Evolutionary conservation across 2,329 filamentous ascomycete genomes (phyloP).

Genomic region (Metarhizium rileyi): DNA sequence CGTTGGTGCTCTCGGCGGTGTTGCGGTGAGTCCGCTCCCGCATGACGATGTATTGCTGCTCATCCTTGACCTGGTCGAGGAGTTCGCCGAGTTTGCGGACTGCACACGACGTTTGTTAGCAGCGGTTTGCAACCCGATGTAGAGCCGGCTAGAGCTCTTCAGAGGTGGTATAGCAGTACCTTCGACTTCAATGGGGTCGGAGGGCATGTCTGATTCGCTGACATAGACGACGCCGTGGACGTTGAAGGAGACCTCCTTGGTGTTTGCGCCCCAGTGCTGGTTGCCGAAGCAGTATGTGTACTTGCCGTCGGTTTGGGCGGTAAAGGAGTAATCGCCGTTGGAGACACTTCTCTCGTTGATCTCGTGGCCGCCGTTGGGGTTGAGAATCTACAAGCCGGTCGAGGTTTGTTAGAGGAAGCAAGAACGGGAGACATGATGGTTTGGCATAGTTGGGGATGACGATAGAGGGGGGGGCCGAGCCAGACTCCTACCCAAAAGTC

Average conservation of each 20-base stretch:
- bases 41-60: slow-evolving; percentile 93
- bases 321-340: slow-evolving; percentile 89
- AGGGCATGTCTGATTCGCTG: slow-evolving; percentile 70
- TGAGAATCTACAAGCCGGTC: slow-evolving; percentile 54
- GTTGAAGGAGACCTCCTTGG: slow-evolving; percentile 98
- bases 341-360: slow-evolving; percentile 72
- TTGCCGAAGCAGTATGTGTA: slow-evolving; percentile 99
- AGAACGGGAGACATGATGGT: background rate
- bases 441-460: background rate
- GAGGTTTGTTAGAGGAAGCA: background rate
- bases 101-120: slow-evolving; percentile 25
- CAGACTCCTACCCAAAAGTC: slow-evolving; percentile 80
- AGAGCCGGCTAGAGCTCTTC: background rate
- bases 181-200: slow-evolving; percentile 86
- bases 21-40: slow-evolving; percentile 95
- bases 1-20: slow-evolving; percentile 97
- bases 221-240: slow-evolving; percentile 98
- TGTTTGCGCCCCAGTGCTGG: slow-evolving; percentile 92
- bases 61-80: slow-evolving; percentile 87
- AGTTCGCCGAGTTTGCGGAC: slow-evolving; percentile 78
- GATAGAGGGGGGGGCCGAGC: background rate
- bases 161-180: slow-evolving; percentile 40
- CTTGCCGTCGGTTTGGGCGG: slow-evolving; percentile 74
- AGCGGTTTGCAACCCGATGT: background rate
- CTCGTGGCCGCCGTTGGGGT: slow-evolving; percentile 66